These are phyloP conservation scores for Passiflora organensis DNA, from an alignment of 345 rosid genomes.

Conservation along the genomic window DNA sequence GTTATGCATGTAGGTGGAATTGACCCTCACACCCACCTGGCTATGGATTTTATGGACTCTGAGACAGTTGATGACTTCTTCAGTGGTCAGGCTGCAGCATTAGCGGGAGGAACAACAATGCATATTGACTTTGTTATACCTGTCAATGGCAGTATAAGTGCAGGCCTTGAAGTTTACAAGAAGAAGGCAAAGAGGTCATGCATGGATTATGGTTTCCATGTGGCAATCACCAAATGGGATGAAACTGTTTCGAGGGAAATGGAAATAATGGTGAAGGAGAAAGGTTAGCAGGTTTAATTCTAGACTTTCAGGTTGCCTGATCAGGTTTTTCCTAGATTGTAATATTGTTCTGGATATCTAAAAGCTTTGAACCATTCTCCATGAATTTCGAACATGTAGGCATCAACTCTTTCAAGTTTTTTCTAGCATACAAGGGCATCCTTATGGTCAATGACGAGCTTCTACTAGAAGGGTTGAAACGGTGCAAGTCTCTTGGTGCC, in stretches of 20 bases:
- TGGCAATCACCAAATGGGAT: slow-evolving; percentile 95
- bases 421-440: slow-evolving; percentile 87
- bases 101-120: slow-evolving; percentile 99
- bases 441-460: slow-evolving; percentile 85
- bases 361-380: neutral
- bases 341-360: neutral
- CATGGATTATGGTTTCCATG: slow-evolving; percentile 97
- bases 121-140: slow-evolving; percentile 93
- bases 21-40: slow-evolving; percentile 93
- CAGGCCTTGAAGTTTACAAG: slow-evolving; percentile 69
- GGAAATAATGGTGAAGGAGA: slow-evolving; percentile 85
- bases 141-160: slow-evolving; percentile 61
- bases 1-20: slow-evolving; percentile 63
- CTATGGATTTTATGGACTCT: slow-evolving; percentile 71
- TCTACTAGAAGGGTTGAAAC: slow-evolving; percentile 70
- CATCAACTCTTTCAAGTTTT: slow-evolving; percentile 96
- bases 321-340: slow-evolving; percentile 3
- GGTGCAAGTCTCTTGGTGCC: slow-evolving; percentile 93
- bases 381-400: slow-evolving; percentile 38
- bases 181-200: slow-evolving; percentile 65
- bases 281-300: slow-evolving; percentile 39
- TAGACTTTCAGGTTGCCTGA: neutral
- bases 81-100: slow-evolving; percentile 98
- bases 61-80: slow-evolving; percentile 81
- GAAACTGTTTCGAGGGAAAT: slow-evolving; percentile 72